Percentiles rank a stretch among this genome's conserved stretches.
These are phyloP conservation scores for Poa pratensis DNA, from an alignment of 176 grass and related monocot species.

Conservation along the genomic window DNA sequence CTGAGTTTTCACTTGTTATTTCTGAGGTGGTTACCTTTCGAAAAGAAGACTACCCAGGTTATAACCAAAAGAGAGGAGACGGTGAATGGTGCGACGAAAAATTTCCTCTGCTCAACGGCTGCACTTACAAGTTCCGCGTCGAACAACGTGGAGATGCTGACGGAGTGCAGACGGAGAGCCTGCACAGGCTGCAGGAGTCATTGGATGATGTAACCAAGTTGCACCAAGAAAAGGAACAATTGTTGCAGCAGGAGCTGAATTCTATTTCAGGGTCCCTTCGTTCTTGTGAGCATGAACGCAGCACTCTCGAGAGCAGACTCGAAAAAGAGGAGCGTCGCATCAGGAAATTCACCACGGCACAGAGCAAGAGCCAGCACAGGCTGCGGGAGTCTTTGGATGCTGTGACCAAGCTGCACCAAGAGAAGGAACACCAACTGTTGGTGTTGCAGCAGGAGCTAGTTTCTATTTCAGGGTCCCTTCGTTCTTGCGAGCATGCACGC, in stretches of 20 bases:
- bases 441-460: too few species aligned
- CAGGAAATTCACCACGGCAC: neutral
- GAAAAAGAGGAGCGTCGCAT: neutral
- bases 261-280: neutral
- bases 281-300: neutral
- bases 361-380: neutral
- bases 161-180: neutral
- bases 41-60: too few species aligned
- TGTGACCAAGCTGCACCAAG: too few species aligned
- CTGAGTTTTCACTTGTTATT: too few species aligned
- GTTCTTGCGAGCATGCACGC: too few species aligned
- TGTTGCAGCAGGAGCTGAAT: neutral
- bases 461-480: too few species aligned
- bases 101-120: too few species aligned
- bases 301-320: neutral
- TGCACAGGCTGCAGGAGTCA: neutral
- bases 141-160: slow-evolving; percentile 22
- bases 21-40: too few species aligned
- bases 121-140: too few species aligned
- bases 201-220: neutral
- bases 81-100: too few species aligned
- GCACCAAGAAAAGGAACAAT: neutral
- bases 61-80: too few species aligned
- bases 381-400: neutral
- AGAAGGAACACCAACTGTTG: too few species aligned